Base-by-base conservation (phyloP, 495 filamentous ascomycete species). In the Hypoxylon trugodes region DNA sequence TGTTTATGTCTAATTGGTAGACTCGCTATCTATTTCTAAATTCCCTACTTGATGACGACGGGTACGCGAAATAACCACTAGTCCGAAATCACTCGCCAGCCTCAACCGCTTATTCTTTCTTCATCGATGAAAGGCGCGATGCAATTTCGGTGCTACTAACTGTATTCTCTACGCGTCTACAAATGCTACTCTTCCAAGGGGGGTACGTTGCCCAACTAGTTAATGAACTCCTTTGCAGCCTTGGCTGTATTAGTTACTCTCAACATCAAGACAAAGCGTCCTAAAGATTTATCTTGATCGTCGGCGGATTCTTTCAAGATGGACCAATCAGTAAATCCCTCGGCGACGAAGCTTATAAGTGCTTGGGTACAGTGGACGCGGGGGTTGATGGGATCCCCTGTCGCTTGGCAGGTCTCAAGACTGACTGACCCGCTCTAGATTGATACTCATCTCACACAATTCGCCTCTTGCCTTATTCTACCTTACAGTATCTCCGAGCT, bases 371-470 rank as follows among this genome's bases (percentile, higher is more conserved):
- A 43, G 42, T 63, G 47, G 47, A 48, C 58, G 59, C 41, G 64
- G 58, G 59, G 58, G 19, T n/a, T n/a, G 16, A 15, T 56, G 30
- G 53, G 9, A 1, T 35, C 35, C 66, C 61, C 57, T 50, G 61
- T 41, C 51, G 55, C 66, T 76, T 75, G 73, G 71, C 76, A 66
- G 61, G 74, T 77, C 74, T 76, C 74, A 76, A 74, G 70, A 73
- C 54, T 62, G 66, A 68, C 50, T 68, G 67, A 68, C 52, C 70
- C 65, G 47, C 65, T 53, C 13, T 51, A 26, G 26, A 62, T 59
- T 69, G 65, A 66, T 59, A 63, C 66, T 61, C 53, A 41, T 52
- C 59, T 67, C 64, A 68, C 61, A 65, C 65, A n/a, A 61, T 43
- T 45, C 53, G 50, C 63, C 51, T 60, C 51, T 48, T 40, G 32